Evolutionary conservation across 495 filamentous ascomycete species (phyloP).

Genomic region (Lasiosphaeria hispida): DNA sequence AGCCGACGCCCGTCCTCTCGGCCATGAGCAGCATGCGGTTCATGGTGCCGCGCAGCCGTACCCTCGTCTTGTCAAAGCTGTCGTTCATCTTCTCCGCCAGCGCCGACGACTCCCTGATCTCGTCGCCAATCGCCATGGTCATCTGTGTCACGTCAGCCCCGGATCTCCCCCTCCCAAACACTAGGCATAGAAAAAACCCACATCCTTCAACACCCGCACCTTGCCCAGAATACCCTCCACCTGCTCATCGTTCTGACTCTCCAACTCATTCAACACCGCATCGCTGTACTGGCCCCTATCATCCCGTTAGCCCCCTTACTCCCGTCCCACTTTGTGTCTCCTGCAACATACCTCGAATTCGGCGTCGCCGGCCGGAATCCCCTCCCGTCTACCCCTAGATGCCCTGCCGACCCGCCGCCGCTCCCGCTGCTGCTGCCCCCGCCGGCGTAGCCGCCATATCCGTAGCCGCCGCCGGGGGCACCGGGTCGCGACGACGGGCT

Average conservation of each 20-base stretch:
- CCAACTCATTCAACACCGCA: conserved; percentile 86
- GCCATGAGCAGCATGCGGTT: conserved; percentile 96
- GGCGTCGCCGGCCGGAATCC: conserved; percentile 68
- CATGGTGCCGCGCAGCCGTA: conserved; percentile 86
- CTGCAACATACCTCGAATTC: conserved; percentile 63
- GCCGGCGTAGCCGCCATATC: conserved; percentile 35
- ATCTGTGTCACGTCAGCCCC: conserved; percentile 55
- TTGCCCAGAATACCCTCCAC: conserved; percentile 88
- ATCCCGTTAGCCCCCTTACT: no score
- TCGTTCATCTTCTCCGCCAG: conserved; percentile 89
- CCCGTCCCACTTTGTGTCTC: conserved; percentile 22
- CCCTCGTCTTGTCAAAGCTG: conserved; percentile 78
- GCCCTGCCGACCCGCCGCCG: conserved; percentile 14
- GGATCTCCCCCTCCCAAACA: no score
- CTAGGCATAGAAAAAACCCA: conserved; percentile 43
- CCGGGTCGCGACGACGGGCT: conserved; percentile 48
- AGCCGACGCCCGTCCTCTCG: conserved; percentile 85
- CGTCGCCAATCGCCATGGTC: conserved; percentile 87
- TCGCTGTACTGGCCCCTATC: conserved; percentile 84
- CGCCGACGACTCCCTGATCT: conserved; percentile 82
- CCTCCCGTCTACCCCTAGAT: conserved; percentile 34
- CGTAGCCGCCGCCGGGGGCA: conserved; percentile 54
- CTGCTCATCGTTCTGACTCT: conserved; percentile 91
- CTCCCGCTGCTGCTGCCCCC: conserved; percentile 19
- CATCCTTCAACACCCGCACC: conserved; percentile 88